A percentile compares a stretch with the other conserved stretches of the same genome.
phyloP scores from a whole-genome alignment of 2,329 filamentous ascomycete genomes.

The Aotearoamyces nothofagi region DNA sequence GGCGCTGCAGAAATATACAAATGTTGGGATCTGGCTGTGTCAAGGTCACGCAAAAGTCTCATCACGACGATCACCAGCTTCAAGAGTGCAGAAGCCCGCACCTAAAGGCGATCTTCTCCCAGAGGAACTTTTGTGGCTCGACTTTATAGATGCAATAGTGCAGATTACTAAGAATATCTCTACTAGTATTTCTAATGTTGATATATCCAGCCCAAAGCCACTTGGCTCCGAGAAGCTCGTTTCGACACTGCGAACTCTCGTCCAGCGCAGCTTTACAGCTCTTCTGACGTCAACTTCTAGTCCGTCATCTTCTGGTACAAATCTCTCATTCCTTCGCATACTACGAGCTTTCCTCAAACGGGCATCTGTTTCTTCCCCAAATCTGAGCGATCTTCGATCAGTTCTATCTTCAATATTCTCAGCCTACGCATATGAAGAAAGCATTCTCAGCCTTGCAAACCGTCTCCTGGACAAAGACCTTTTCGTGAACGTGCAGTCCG shows the following conservation, averaged over 20 bases:
- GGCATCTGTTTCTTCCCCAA: constrained; percentile 69
- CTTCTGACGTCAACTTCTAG: constrained; percentile 61
- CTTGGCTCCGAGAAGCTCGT: constrained; percentile 47
- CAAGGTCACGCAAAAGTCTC: constrained; percentile 62
- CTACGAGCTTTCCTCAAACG: constrained; percentile 76
- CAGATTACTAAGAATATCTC: constrained; percentile 50
- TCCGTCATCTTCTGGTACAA: constrained; percentile 22
- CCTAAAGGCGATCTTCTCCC: constrained; percentile 28
- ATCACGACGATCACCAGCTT: constrained; percentile 20
- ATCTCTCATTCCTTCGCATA: constrained; percentile 75
- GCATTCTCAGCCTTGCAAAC: constrained; percentile 72
- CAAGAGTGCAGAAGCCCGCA: constrained; percentile 30
- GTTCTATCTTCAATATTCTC: constrained; percentile 85
- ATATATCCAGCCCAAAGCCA: constrained; percentile 10
- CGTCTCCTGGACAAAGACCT: constrained; percentile 76
- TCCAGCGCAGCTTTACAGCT: constrained; percentile 84
- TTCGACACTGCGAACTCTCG: constrained; percentile 55
- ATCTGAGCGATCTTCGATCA: constrained; percentile 68
- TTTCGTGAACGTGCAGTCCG: constrained; percentile 67
- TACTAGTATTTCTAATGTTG: constrained; percentile 29
- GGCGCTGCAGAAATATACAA: constrained; percentile 74
- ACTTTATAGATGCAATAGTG: constrained; percentile 43
- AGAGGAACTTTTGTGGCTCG: constrained; percentile 43
- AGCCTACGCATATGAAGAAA: constrained; percentile 90
- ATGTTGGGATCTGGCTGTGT: constrained; percentile 92